These are phyloP conservation scores for Fulvia fulva DNA, from an alignment of 2,329 filamentous ascomycete species.

Conservation along the genomic window DNA sequence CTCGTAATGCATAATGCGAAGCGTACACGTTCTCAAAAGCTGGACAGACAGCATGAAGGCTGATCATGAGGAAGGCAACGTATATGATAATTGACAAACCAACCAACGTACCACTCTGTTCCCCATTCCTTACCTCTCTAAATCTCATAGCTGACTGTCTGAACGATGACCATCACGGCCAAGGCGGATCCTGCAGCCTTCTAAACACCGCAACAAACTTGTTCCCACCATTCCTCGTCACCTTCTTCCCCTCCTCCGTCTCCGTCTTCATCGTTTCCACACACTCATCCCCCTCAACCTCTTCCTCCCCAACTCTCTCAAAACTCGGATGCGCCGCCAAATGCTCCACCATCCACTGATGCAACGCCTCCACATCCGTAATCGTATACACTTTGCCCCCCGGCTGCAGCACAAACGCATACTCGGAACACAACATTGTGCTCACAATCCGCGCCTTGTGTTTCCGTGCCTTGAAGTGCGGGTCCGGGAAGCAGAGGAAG, in stretches of 20 bases:
- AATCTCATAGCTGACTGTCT: not conserved
- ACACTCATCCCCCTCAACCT: conserved; percentile 65
- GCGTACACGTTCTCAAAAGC: not conserved
- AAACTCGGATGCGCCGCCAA: conserved; percentile 75
- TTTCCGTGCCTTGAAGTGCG: conserved; percentile 95
- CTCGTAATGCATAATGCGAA: not conserved
- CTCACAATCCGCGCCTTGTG: conserved; percentile 96
- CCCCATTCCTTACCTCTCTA: not conserved
- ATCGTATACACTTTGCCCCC: conserved; percentile 93
- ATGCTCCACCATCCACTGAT: conserved; percentile 88
- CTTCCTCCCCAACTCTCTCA: conserved; percentile 62
- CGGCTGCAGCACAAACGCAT: conserved; percentile 78
- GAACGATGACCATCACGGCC: conserved; percentile 46
- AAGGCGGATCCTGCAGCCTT: conserved; percentile 73
- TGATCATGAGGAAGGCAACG: not conserved
- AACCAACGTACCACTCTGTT: not conserved
- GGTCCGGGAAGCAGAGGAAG: conserved; percentile 97
- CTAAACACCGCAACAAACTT: conserved; percentile 91
- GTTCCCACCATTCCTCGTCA: conserved; percentile 79
- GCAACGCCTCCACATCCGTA: conserved; percentile 91
- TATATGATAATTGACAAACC: not conserved
- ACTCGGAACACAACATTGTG: conserved; percentile 82
- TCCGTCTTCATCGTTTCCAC: conserved; percentile 72
- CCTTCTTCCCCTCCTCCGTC: conserved; percentile 98
- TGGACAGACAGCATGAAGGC: not conserved